phyloP scores from a whole-genome alignment of 257 asterid species.

The Gentiana straminea region DNA sequence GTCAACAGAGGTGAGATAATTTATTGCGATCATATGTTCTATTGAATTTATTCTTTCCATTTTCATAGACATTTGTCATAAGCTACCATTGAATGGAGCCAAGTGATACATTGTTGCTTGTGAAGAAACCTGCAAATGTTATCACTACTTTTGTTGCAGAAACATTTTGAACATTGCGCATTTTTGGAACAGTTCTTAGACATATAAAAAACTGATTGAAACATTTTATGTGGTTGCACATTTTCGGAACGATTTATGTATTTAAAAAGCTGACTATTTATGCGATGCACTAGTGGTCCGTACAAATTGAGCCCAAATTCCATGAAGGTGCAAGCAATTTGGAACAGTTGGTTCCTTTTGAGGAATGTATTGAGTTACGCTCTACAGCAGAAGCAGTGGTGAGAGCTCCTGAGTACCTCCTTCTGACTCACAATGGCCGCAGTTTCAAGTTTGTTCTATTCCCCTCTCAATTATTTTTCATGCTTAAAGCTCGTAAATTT shows the following conservation, averaged over 20 bases:
- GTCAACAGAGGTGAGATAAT: constrained; percentile 64
- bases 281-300: constrained; percentile 66
- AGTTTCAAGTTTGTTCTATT: constrained; percentile 68
- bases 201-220: constrained; percentile 7
- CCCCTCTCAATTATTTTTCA: constrained; percentile 15
- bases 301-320: constrained; percentile 78
- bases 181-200: too few species aligned
- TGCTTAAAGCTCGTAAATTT: neutral
- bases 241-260: too few species aligned
- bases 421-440: constrained; percentile 86
- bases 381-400: constrained; percentile 65
- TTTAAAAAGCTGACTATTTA: constrained; percentile 9
- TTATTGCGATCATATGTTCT: constrained; percentile 5
- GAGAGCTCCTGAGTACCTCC: constrained; percentile 89
- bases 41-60: neutral
- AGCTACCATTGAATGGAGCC: constrained; percentile 1
- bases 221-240: too few species aligned
- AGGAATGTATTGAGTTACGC: constrained; percentile 63
- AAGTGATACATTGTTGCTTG: neutral
- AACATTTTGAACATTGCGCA: too few species aligned
- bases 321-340: constrained; percentile 93
- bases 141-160: neutral
- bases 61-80: neutral
- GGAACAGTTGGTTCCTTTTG: constrained; percentile 89
- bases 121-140: neutral